These are phyloP conservation scores for Papiliotrema laurentii DNA, from an alignment of 1,284 basidiomycete genomes.

Conservation along the genomic window DNA sequence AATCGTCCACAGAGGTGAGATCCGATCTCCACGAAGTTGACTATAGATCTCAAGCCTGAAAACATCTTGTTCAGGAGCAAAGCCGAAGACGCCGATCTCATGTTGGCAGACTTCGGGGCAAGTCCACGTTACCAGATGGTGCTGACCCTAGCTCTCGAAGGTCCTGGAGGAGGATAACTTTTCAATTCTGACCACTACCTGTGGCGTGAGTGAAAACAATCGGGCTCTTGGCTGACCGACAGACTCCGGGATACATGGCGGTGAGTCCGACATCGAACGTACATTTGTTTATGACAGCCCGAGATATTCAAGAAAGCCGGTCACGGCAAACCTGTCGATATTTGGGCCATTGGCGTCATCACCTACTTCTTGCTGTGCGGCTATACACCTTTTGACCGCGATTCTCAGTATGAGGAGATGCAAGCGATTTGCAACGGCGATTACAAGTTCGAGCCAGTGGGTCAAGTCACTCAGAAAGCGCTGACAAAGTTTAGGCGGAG, in stretches of 20 bases:
- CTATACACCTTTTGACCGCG: conserved; percentile 91
- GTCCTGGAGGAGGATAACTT: conserved; percentile 89
- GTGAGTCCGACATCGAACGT: conserved; percentile 14
- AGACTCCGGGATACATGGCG: conserved; percentile 72
- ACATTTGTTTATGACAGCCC: conserved; percentile 50
- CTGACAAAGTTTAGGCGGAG: conserved; percentile 51
- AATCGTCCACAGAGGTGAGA: conserved; percentile 86
- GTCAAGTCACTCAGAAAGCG: neutral
- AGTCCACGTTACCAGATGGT: conserved; percentile 40
- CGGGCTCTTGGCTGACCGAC: conserved; percentile 3
- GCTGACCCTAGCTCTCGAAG: conserved; percentile 48
- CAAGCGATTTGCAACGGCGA: conserved; percentile 88
- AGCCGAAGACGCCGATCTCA: conserved; percentile 86
- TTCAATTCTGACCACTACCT: conserved; percentile 85
- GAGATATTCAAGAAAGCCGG: conserved; percentile 97
- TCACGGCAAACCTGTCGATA: conserved; percentile 91
- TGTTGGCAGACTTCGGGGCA: conserved; percentile 96
- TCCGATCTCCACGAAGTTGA: neutral
- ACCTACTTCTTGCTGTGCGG: conserved; percentile 92
- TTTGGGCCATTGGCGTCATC: conserved; percentile 97
- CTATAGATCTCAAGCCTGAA: conserved; percentile 86
- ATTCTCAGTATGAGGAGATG: conserved; percentile 81
- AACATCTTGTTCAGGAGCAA: conserved; percentile 90
- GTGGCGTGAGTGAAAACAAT: conserved; percentile 60
- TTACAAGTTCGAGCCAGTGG: conserved; percentile 77